Conservation (phyloP, 1,284 basidiomycete species). For the Phylloboletellus chloephorus region DNA sequence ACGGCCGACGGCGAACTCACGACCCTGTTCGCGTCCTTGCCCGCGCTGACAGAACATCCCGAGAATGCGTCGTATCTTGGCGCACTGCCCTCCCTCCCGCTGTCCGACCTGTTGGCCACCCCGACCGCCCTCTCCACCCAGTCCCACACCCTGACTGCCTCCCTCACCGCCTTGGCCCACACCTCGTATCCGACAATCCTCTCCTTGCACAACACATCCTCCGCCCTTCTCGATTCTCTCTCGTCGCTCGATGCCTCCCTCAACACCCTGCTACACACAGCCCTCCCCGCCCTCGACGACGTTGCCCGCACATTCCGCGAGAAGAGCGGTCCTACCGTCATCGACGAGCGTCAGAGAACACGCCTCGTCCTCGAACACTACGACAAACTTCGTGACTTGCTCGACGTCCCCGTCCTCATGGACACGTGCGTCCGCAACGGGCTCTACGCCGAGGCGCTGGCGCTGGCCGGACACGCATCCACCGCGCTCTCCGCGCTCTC, state of each 20-base stretch:
- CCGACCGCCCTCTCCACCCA: slow-evolving; percentile 74
- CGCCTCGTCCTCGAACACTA: slow-evolving; percentile 82
- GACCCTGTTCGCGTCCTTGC: slow-evolving; percentile 21
- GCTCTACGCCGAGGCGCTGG: slow-evolving; percentile 85
- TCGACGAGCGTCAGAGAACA: slow-evolving; percentile 66
- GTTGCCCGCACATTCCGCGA: slow-evolving; percentile 61
- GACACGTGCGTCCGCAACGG: slow-evolving; percentile 90
- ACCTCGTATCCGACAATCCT: slow-evolving; percentile 87
- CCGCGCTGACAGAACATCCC: slow-evolving; percentile 14
- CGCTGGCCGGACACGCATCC: slow-evolving; percentile 34
- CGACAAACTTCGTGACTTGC: slow-evolving; percentile 84
- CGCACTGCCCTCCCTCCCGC: slow-evolving; percentile 60
- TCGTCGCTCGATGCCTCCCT: slow-evolving; percentile 63
- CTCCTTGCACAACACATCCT: slow-evolving; percentile 69
- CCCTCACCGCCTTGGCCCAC: slow-evolving; percentile 82
- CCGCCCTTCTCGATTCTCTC: slow-evolving; percentile 62
- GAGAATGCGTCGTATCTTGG: slow-evolving; percentile 49
- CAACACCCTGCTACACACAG: slow-evolving; percentile 54
- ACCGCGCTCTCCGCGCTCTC: slow-evolving; percentile 28
- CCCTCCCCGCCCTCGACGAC: slow-evolving; percentile 69
- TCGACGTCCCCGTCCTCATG: slow-evolving; percentile 85
- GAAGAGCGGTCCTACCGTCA: slow-evolving; percentile 48
- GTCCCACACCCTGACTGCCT: slow-evolving; percentile 77
- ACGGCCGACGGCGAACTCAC: slow-evolving; percentile 20
- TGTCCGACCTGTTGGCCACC: slow-evolving; percentile 63